Evolutionary conservation across 2,329 filamentous ascomycete species (phyloP), one percentile per base, ranked within the genome.

Genomic region (Cercospora citrullina): DNA sequence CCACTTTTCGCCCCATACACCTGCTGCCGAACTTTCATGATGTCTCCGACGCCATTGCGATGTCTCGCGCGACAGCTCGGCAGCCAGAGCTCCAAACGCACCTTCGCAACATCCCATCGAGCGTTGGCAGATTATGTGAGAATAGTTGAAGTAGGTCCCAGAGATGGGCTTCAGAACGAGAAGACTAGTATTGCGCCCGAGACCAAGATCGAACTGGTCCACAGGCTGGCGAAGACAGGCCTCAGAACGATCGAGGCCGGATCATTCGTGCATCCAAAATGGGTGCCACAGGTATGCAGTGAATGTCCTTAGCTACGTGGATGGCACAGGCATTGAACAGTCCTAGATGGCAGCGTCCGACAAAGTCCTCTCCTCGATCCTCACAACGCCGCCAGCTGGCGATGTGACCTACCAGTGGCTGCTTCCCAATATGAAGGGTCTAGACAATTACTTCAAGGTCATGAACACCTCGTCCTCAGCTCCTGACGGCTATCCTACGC

Each of bases 111-210:
- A 58, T 70, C 76, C 4, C 65, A 63, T 14, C 70, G 70, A 66
- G 62, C 71, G 30, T 70, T 67, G 48, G 74, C 76, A 62, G 81
- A 84, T 72, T 77, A 81, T 70, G 83, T 87, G 45, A 81, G 84
- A 48, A 89, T 96, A 45, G 89, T 95, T 69, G 92, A 96, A 81
- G 92, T 96, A 70, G 92, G 75, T 4, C 92, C 92, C 36, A 86
- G 92, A 72, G 92, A 96, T 82, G 92, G 92, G n/a, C 81, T 96
- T 63, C 92, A 96, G 78, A 96, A 95, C 77, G 91, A 95, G 82
- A 91, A 91, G 80, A 87, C 83, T 71, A 84, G 84, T 30, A 90
- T 96, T 71, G 83, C 91, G 0, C 82, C 92, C 10, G 83, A 85
- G 6, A 93, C 89, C 2, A 96, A 96, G 79, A 86, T 94, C 65